Percentiles rank a stretch among this genome's conserved stretches.
Evolutionary conservation across 2,329 filamentous ascomycete species (phyloP).

Genomic region (Aspergillus jensenii): DNA sequence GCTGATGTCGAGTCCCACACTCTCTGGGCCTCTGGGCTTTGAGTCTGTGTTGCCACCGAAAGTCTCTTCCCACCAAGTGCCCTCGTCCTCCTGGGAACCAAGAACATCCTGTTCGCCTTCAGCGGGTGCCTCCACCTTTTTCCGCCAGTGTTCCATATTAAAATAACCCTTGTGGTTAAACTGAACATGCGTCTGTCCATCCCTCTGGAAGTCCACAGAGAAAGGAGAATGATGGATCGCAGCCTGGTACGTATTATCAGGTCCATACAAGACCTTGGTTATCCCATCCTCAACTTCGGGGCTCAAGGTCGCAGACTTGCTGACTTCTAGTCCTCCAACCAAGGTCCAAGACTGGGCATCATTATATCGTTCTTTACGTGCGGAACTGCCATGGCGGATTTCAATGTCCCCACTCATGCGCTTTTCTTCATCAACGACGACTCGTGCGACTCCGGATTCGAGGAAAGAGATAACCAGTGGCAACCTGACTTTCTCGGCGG

Average conservation of each 20-base stretch:
- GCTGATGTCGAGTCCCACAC: slow-evolving; percentile 83
- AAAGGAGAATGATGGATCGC: slow-evolving; percentile 83
- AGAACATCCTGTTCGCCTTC: slow-evolving; percentile 48
- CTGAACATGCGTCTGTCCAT: slow-evolving; percentile 77
- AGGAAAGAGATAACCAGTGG: slow-evolving; percentile 86
- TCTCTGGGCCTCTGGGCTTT: slow-evolving; percentile 93
- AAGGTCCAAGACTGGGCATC: slow-evolving; percentile 84
- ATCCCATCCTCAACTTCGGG: slow-evolving; percentile 66
- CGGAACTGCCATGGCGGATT: slow-evolving; percentile 78
- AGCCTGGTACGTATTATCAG: slow-evolving; percentile 73
- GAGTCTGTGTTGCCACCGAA: slow-evolving; percentile 95
- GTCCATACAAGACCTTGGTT: slow-evolving; percentile 76
- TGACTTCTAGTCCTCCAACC: slow-evolving; percentile 74
- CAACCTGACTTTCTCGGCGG: slow-evolving; percentile 70
- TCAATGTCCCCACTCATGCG: slow-evolving; percentile 86
- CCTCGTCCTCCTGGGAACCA: slow-evolving; percentile 56
- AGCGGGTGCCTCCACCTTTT: slow-evolving; percentile 70
- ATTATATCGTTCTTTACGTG: slow-evolving; percentile 90
- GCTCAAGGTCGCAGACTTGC: slow-evolving; percentile 68
- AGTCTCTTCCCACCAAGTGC: slow-evolving; percentile 96
- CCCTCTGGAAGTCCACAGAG: slow-evolving; percentile 79
- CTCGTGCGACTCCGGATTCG: slow-evolving; percentile 81
- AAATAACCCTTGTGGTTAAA: slow-evolving; percentile 87
- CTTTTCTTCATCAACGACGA: slow-evolving; percentile 89
- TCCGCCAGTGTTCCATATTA: slow-evolving; percentile 94